These are phyloP conservation scores for Scedosporium apiospermum DNA, from an alignment of 2,329 filamentous ascomycete genomes.

Conservation along the genomic window DNA sequence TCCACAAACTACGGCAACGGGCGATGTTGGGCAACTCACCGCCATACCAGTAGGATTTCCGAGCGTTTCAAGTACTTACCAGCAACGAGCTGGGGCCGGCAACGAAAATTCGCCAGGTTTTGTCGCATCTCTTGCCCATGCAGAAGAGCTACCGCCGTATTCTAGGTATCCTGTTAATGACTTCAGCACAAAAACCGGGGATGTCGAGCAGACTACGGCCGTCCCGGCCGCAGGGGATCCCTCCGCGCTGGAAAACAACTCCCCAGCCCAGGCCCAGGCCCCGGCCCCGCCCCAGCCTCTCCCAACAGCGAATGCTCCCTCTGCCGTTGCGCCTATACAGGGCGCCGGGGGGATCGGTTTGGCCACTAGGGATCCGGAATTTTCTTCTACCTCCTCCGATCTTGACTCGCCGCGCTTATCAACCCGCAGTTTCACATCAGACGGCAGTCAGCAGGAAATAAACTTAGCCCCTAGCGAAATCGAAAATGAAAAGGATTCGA, in stretches of 20 bases:
- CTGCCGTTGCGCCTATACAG: slow-evolving; percentile 24
- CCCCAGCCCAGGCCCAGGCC: background rate
- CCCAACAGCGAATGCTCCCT: background rate
- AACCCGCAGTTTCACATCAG: slow-evolving; percentile 39
- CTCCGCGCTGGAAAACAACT: background rate
- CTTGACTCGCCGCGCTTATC: slow-evolving; percentile 41
- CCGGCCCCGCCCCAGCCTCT: background rate
- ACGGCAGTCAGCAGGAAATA: slow-evolving; percentile 43
- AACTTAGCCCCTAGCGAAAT: slow-evolving; percentile 36
- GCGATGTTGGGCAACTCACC: slow-evolving; percentile 32
- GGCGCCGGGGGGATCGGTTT: slow-evolving; percentile 54
- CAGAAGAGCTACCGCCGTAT: slow-evolving; percentile 86
- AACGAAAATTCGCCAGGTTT: slow-evolving; percentile 83
- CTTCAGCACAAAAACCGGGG: slow-evolving; percentile 40
- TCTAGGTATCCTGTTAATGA: slow-evolving; percentile 75
- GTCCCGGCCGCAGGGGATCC: slow-evolving; percentile 2
- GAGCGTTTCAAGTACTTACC: slow-evolving; percentile 56
- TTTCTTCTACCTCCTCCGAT: slow-evolving; percentile 46
- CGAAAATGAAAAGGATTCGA: slow-evolving; percentile 37
- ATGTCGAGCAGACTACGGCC: background rate
- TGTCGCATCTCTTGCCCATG: slow-evolving; percentile 78
- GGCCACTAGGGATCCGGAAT: slow-evolving; percentile 53
- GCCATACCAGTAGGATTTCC: slow-evolving; percentile 66
- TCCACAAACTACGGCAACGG: slow-evolving; percentile 59
- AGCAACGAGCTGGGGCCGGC: slow-evolving; percentile 63